These are phyloP conservation scores for Fusarium hostae DNA, from an alignment of 2,329 filamentous ascomycete genomes.

Conservation along the genomic window DNA sequence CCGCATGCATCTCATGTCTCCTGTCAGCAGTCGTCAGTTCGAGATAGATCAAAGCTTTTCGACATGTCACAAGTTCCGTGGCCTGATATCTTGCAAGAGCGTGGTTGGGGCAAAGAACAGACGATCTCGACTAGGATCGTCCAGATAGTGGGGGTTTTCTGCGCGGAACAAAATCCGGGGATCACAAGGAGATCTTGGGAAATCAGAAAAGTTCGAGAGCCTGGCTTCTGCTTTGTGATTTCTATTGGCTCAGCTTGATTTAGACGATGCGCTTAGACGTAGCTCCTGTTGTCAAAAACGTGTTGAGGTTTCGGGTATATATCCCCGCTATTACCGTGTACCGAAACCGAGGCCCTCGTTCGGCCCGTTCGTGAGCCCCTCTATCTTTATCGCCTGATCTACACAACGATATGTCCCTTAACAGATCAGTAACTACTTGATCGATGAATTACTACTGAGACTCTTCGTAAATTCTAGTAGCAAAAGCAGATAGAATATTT, in stretches of 20 bases:
- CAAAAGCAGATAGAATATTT: too few species aligned
- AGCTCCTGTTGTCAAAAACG: background rate
- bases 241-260: background rate
- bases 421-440: background rate
- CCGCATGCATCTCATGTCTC: background rate
- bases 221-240: background rate
- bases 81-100: background rate
- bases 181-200: background rate
- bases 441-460: background rate
- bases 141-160: background rate
- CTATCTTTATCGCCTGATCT: background rate
- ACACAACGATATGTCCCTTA: too few species aligned
- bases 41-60: background rate
- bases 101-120: constrained; percentile 7
- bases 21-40: background rate
- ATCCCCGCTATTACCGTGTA: background rate
- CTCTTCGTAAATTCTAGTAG: too few species aligned
- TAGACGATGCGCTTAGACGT: background rate
- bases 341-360: background rate
- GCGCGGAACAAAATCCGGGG: background rate
- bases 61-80: background rate
- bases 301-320: background rate
- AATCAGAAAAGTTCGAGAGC: background rate
- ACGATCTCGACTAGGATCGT: constrained; percentile 1
- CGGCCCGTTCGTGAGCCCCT: background rate